phyloP scores from a whole-genome alignment of 1,284 basidiomycete species.

The Rhodotorula sp. region DNA sequence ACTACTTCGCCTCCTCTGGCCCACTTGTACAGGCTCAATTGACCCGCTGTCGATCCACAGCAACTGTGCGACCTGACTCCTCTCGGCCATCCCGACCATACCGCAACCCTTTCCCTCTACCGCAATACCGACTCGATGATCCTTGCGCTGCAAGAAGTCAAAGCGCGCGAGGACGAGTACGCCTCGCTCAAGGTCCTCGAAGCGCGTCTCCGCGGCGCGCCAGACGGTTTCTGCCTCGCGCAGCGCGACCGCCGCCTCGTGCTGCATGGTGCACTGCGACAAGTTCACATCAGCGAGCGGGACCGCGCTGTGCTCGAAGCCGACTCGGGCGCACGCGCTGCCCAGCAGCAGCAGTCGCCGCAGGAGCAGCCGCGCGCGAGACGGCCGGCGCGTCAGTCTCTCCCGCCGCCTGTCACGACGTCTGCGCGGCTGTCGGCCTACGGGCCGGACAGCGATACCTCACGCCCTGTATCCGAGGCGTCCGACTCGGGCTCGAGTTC shows the following conservation, averaged over 20 bases:
- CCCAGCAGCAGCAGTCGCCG: conserved; percentile 4
- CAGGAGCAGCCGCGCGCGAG: neutral
- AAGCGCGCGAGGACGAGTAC: conserved; percentile 78
- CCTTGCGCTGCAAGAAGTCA: conserved; percentile 75
- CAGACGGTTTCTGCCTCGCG: conserved; percentile 60
- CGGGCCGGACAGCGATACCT: neutral
- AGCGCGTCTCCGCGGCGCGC: conserved; percentile 63
- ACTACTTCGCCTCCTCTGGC: neutral
- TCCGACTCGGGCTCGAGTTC: conserved; percentile 10
- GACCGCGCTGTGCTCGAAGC: conserved; percentile 35
- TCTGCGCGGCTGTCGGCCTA: too few species aligned
- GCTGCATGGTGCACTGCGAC: conserved; percentile 63
- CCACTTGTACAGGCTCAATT: neutral
- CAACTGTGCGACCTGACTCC: conserved; percentile 68
- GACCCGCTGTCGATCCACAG: conserved; percentile 50
- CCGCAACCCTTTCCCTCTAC: conserved; percentile 66
- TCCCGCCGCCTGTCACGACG: too few species aligned
- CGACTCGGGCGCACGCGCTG: too few species aligned
- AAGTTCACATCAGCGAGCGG: conserved; percentile 48
- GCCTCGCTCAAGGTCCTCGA: conserved; percentile 66
- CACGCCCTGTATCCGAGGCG: neutral
- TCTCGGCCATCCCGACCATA: conserved; percentile 66
- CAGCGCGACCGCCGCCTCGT: conserved; percentile 70
- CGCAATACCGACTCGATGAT: conserved; percentile 69
- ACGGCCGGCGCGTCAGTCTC: too few species aligned